Conservation (phyloP, 2,329 filamentous ascomycete species). For the Keithomyces neogunnii region DNA sequence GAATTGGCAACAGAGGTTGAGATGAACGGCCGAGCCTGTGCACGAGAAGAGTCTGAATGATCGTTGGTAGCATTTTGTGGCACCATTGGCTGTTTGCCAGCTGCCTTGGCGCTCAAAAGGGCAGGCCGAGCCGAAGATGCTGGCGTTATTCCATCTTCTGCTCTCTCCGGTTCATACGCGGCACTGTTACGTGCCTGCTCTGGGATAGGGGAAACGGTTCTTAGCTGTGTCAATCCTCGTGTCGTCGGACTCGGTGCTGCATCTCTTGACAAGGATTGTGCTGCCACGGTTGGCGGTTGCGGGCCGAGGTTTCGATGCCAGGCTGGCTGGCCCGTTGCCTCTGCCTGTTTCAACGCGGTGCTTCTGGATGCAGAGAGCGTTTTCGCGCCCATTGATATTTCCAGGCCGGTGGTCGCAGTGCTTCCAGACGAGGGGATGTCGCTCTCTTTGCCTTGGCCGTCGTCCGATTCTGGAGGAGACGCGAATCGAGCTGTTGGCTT, state of each 20-base stretch:
- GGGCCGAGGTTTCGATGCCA: conserved; percentile 39
- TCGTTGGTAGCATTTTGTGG: conserved; percentile 11
- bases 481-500: conserved; percentile 54
- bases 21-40: background rate
- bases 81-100: conserved; percentile 37
- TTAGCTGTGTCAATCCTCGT: conserved; percentile 13
- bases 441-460: conserved; percentile 25
- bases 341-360: conserved; percentile 34
- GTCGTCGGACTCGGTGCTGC: background rate
- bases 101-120: conserved; percentile 34
- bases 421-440: conserved; percentile 33
- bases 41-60: conserved; percentile 8
- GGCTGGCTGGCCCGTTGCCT: conserved; percentile 36
- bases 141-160: conserved; percentile 2
- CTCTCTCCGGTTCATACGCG: background rate
- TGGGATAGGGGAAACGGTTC: conserved; percentile 16
- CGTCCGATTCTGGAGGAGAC: conserved; percentile 41
- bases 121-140: background rate
- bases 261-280: background rate
- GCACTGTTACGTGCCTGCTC: conserved; percentile 14
- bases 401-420: conserved; percentile 23
- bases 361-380: conserved; percentile 22
- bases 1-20: conserved; percentile 2
- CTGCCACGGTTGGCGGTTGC: conserved; percentile 29
- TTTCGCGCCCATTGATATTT: conserved; percentile 20